Percentiles rank a stretch among this genome's conserved stretches.
Conservation (phyloP, 176 grass and related monocot species). For the Coix lacrymajobi region DNA sequence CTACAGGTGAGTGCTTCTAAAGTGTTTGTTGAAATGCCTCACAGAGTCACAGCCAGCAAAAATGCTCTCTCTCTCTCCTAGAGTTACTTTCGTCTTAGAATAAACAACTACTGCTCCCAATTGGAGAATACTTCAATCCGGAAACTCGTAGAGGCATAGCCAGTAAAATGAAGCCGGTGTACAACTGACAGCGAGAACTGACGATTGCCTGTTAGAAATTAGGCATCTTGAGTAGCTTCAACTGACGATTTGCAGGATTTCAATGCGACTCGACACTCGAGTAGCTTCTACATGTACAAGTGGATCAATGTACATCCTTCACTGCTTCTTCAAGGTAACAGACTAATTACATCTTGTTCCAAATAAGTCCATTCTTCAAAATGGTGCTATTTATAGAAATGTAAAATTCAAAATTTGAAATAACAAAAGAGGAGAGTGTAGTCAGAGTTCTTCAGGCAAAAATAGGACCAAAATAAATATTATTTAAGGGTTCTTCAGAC, state of each 20-base stretch:
- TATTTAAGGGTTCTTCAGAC: neutral
- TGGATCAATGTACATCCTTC: too few relatives aligned
- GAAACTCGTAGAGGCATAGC: too few relatives aligned
- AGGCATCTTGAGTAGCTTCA: neutral
- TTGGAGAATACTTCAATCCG: neutral
- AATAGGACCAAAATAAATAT: too few relatives aligned
- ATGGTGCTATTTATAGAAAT: neutral
- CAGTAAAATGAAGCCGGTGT: too few relatives aligned
- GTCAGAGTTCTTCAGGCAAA: too few relatives aligned
- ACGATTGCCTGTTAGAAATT: too few relatives aligned
- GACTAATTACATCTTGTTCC: neutral
- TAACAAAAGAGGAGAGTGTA: neutral
- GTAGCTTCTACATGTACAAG: neutral
- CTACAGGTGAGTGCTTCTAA: neutral
- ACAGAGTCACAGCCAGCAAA: too few relatives aligned
- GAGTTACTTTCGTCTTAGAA: neutral
- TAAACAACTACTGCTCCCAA: neutral
- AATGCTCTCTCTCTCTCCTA: neutral
- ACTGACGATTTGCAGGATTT: too few relatives aligned
- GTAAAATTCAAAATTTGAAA: neutral
- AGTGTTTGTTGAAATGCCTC: neutral
- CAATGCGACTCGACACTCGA: neutral
- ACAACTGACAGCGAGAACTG: too few relatives aligned
- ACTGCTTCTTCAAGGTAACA: too few relatives aligned
- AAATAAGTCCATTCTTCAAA: neutral